Evolutionary conservation across 176 grass and related monocot species (phyloP).

Genomic region (Lolium perenne): DNA sequence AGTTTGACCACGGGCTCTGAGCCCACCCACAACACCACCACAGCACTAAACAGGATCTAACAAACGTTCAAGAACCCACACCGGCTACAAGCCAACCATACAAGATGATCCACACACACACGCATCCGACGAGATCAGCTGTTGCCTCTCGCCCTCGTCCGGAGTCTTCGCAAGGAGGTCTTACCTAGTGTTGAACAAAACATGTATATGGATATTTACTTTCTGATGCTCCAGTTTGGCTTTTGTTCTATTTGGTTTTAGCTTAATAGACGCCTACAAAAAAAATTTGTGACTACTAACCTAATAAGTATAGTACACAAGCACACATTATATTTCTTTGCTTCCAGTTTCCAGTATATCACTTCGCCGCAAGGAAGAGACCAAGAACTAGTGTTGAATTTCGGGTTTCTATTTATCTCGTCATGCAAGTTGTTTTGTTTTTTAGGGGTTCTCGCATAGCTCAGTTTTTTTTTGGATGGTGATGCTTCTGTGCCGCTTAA

Average conservation of each 20-base stretch:
- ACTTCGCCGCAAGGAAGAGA: neutral
- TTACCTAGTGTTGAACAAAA: neutral
- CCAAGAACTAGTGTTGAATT: neutral
- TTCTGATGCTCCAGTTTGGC: neutral
- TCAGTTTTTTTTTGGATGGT: conserved; percentile 74
- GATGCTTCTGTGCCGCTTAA: conserved; percentile 58
- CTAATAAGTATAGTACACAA: neutral
- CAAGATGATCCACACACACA: too few species aligned
- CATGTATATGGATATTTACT: neutral
- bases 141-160: too few species aligned
- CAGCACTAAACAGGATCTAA: too few species aligned
- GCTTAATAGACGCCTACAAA: neutral
- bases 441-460: conserved; percentile 65
- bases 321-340: neutral
- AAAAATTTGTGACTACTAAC: neutral
- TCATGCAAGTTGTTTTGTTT: conserved; percentile 21
- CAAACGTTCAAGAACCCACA: too few species aligned
- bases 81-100: too few species aligned
- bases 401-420: neutral
- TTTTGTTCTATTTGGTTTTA: too few species aligned
- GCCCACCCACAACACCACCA: too few species aligned
- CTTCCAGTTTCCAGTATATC: neutral
- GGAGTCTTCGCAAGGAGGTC: neutral
- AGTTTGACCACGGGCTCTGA: too few species aligned
- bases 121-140: too few species aligned